Evolutionary conservation across 192 early-diverging fungal species (phyloP), one percentile per base, ranked within the genome.

Genomic region (Coemansia sp.): DNA sequence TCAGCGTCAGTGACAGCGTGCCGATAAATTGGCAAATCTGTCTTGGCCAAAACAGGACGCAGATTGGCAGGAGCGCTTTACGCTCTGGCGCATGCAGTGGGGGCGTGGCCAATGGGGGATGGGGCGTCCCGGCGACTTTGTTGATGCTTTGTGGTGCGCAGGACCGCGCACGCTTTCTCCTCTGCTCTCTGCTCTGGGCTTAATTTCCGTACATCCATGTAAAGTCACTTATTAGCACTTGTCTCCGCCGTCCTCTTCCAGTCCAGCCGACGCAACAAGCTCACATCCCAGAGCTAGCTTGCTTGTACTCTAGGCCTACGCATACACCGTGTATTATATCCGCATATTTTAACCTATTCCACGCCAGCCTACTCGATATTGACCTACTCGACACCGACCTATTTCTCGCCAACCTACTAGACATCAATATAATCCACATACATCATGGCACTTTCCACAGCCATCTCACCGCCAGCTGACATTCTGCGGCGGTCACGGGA

Each of bases 121-220:
- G 46, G 46, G 46, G 46, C 12, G 46, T 18, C 6, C 46, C 46
- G 46, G 46, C 46, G 46, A 48, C 46, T 48, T 60, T 60, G 44
- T 60, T 59, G 58, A 47, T 40, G 58, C 46, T 44, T 60, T 60
- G 23, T 47, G 58, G 26, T 14, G 25, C 14, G 4, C 24, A 14
- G 50, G 50, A 23, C 20, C 52, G 25, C 52, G 25, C 14, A 28
- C 26, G 26, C 28, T 28, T 34, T 28, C 15, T 55, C 34, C n/a
- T 42, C 40, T 42, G 40, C 40, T 34, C 28, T 17, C 46, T 48
- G 46, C 46, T 48, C 15, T 20, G 46, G 46, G 46, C 46, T 15
- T 18, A 20, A 8, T 48, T 48, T 48, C 17, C 46, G n/a, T 48
- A 48, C 18, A 48, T 48, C 46, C n/a, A 48, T 48, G 46, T 48